Evolutionary conservation across 345 rosid species (phyloP), one percentile per base, ranked within the genome.

Genomic region (Syzygium jambos): DNA sequence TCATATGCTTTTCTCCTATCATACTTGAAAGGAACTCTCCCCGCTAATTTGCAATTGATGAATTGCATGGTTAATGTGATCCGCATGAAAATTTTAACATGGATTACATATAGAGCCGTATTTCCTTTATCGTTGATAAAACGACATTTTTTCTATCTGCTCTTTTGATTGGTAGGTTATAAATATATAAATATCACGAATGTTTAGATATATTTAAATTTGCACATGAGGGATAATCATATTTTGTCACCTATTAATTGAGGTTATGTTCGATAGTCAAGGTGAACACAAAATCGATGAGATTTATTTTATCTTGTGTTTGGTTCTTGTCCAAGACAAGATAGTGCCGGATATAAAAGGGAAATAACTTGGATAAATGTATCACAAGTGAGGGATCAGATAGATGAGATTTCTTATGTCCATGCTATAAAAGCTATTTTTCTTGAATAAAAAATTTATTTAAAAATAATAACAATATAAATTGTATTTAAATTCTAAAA

Each of bases 191-290:
- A 34, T 73, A 19, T 2, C 49, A 34, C 27, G 11, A 4, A 5
- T 9, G 19, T 73, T 73, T 73, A 2, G 49, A 19, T 73, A 0
- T 73, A 73, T 14, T 19, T 73, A 19, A 19, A 19, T 38, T 1
- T 73, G 0, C 14, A 73, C 11, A 15, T 5, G 23, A 73, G 49
- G 10, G 14, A 34, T 2, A 9, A 2, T 1, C 49, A 2, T 19
- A 3, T 9, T 34, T 34, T 10, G 49, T 73, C 49, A 73, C 80
- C 7, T 9, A 73, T 14, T 11, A 38, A 73, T 73, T 38, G 10
- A 73, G 11, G 4, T 38, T 34, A 19, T 4, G 1, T 73, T 73
- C 38, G 8, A 2, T 0, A 5, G 0, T 10, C 2, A 0, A 0
- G 4, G 11, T 73, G 38, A 65, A 73, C 21, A 1, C 0, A 4